A percentile compares a stretch with the other conserved stretches of the same genome.
These are phyloP conservation scores for Phoma sp. DNA, from an alignment of 2,329 filamentous ascomycete species.

Conservation along the genomic window DNA sequence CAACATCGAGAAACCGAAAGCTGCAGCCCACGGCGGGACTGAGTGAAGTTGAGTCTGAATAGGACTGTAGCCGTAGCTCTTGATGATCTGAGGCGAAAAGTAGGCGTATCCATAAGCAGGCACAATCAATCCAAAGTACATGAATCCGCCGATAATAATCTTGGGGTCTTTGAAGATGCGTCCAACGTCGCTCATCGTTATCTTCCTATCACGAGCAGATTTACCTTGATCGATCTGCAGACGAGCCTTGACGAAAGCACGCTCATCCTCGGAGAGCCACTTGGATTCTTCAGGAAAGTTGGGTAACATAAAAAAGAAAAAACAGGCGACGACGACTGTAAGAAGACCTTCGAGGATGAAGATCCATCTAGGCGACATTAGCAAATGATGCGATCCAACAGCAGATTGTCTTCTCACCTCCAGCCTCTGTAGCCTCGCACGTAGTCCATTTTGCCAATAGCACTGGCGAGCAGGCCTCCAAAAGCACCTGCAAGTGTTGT, in stretches of 20 bases:
- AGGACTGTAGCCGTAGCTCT: conserved; percentile 56
- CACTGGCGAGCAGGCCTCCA: conserved; percentile 81
- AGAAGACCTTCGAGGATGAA: conserved; percentile 68
- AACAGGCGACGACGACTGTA: conserved; percentile 52
- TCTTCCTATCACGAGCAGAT: conserved; percentile 53
- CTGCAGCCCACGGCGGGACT: conserved; percentile 69
- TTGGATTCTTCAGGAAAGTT: conserved; percentile 58
- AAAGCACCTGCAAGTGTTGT: conserved; percentile 84
- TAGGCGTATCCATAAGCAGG: conserved; percentile 54
- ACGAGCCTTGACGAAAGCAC: conserved; percentile 53
- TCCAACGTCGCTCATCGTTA: conserved; percentile 51
- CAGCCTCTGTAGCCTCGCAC: conserved; percentile 72
- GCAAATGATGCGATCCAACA: conserved; percentile 58
- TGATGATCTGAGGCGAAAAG: conserved; percentile 57
- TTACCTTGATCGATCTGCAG: conserved; percentile 56
- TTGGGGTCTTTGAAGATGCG: conserved; percentile 58
- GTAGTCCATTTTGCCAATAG: conserved; percentile 86
- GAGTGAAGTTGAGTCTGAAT: conserved; percentile 62
- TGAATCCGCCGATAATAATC: conserved; percentile 56
- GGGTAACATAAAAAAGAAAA: conserved; percentile 56
- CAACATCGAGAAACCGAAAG: conserved; percentile 80
- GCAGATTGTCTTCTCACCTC: conserved; percentile 59
- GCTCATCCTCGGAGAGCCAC: conserved; percentile 56
- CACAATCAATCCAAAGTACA: conserved; percentile 57
- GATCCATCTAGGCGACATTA: background rate